Percentiles rank a stretch among this genome's conserved stretches.
Evolutionary conservation across 768 basidiomycete genomes (phyloP).

Genomic region (Suillus subaureus): DNA sequence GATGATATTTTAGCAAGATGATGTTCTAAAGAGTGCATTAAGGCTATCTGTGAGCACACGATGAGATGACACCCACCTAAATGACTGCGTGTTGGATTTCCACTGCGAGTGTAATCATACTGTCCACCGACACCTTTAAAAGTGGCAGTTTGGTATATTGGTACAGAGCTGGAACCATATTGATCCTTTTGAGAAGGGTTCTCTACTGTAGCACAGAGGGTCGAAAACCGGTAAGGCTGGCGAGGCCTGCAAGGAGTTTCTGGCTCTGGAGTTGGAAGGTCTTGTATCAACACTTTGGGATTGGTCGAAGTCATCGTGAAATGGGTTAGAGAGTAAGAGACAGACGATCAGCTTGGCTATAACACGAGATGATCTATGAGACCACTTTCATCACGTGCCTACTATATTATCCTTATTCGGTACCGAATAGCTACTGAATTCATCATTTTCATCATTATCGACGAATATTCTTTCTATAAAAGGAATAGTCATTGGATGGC

Average conservation of each 20-base stretch:
- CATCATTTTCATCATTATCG: neutral
- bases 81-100: conserved; percentile 95
- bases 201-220: conserved; percentile 88
- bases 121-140: conserved; percentile 92
- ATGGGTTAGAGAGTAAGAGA: conserved; percentile 7
- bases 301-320: conserved; percentile 13
- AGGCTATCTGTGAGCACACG: neutral
- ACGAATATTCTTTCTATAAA: neutral
- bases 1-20: conserved; percentile 97
- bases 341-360: neutral
- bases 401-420: conserved; percentile 1
- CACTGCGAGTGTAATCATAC: conserved; percentile 94
- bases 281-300: conserved; percentile 34
- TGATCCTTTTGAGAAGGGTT: conserved; percentile 93
- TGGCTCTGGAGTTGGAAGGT: conserved; percentile 80
- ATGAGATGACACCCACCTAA: conserved; percentile 61
- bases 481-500: conserved; percentile 1
- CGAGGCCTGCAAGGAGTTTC: conserved; percentile 70
- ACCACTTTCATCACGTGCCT: conserved; percentile 7
- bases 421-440: neutral
- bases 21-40: conserved; percentile 62
- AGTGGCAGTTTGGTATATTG: conserved; percentile 97
- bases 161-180: conserved; percentile 90
- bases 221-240: conserved; percentile 87
- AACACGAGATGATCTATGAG: conserved; percentile 3